Evolutionary conservation across 129 eudicot species (phyloP).

Genomic region (Centrapalus pauciflorus): DNA sequence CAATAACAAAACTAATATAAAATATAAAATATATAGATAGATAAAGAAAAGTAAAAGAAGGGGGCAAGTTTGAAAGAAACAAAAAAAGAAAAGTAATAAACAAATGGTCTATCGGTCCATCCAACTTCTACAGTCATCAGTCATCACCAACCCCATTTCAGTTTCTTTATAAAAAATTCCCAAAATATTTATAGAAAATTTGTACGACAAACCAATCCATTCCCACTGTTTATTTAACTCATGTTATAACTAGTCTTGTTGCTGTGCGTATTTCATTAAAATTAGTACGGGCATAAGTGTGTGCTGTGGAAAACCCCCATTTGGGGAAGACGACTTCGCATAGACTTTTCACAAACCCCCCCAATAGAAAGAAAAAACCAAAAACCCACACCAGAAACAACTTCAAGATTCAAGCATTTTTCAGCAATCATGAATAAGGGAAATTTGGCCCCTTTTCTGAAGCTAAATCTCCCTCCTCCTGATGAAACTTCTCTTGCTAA

Average conservation of each 20-base stretch:
- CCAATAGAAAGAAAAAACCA: not conserved
- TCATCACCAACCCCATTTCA: constrained; percentile 12
- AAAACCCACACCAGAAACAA: not conserved
- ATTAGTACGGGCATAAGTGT: constrained; percentile 4
- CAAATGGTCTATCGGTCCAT: constrained; percentile 1
- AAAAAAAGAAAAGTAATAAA: not conserved
- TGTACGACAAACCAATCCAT: not conserved
- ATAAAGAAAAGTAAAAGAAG: not conserved
- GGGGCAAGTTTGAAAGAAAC: not conserved
- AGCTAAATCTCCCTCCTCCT: constrained; percentile 71
- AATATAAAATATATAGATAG: not conserved
- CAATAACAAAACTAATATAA: not conserved
- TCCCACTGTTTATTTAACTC: not conserved
- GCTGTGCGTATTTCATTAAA: constrained; percentile 2
- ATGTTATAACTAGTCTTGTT: too few relatives aligned
- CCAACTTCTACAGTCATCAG: constrained; percentile 4
- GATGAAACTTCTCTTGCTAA: constrained; percentile 72
- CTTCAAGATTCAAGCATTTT: constrained; percentile 6
- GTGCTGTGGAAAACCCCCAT: constrained; percentile 26
- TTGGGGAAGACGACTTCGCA: constrained; percentile 36
- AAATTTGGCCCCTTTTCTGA: constrained; percentile 56
- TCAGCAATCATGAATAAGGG: constrained; percentile 67
- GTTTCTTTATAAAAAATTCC: not conserved
- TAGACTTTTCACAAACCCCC: constrained; percentile 24
- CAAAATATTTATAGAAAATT: not conserved